Percentiles rank a stretch among this genome's conserved stretches.
Conservation (phyloP, 257 asterid species). For the Solanum medicagineum region DNA sequence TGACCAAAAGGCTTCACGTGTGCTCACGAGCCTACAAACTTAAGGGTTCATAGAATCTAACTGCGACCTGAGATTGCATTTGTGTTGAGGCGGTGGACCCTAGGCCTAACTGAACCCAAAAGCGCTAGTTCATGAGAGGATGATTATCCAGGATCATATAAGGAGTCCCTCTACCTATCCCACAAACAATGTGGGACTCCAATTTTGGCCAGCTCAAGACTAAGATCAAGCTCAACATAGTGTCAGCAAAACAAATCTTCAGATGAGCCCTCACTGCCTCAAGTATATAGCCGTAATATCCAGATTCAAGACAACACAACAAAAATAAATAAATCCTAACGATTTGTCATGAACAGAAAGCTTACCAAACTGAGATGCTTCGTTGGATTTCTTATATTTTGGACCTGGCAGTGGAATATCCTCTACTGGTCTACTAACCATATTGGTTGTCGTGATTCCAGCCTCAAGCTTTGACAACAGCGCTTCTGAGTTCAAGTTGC, state of each 20-base stretch:
- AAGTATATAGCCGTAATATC: neutral
- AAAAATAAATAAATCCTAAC: neutral
- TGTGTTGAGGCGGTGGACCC: neutral
- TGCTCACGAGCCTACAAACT: too few species aligned
- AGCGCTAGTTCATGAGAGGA: neutral
- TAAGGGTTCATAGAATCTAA: neutral
- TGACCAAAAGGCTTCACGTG: neutral
- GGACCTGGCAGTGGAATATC: neutral
- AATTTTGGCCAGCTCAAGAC: neutral
- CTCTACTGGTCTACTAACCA: neutral
- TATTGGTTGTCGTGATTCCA: neutral
- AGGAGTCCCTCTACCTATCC: neutral
- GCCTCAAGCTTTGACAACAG: neutral
- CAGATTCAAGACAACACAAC: neutral
- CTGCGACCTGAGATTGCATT: neutral
- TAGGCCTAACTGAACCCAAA: neutral
- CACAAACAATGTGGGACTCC: neutral
- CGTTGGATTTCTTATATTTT: neutral
- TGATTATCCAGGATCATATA: neutral
- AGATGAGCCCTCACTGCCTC: neutral
- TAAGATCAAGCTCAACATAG: neutral
- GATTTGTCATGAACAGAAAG: neutral
- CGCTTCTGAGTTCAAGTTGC: neutral
- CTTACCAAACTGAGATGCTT: neutral
- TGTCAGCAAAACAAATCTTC: constrained; percentile 6